Percentiles rank a stretch among this genome's conserved stretches.
Evolutionary conservation across 177 flowering plant species (phyloP).

Genomic region (Vitis hybrid): DNA sequence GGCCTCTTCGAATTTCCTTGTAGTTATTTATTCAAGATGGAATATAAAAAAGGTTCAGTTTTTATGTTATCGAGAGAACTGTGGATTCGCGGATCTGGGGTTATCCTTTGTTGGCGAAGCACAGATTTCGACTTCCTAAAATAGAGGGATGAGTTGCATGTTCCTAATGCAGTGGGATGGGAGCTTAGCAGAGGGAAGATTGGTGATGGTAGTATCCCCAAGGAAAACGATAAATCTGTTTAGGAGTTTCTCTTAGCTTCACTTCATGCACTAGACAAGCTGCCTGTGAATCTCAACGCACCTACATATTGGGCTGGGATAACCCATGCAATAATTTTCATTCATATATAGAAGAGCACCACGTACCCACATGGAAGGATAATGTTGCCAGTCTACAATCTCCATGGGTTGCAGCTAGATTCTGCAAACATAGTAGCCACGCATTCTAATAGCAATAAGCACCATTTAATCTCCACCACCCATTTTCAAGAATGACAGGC

Average conservation of each 20-base stretch:
- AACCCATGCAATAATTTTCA: too few relatives aligned
- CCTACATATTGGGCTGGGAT: too few relatives aligned
- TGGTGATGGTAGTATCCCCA: slow-evolving; percentile 57
- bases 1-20: slow-evolving; percentile 97
- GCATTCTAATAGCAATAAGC: too few relatives aligned
- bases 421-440: too few relatives aligned
- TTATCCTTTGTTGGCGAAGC: slow-evolving; percentile 89
- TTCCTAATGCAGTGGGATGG: slow-evolving; percentile 86
- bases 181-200: slow-evolving; percentile 64
- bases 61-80: slow-evolving; percentile 91
- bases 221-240: slow-evolving; percentile 64
- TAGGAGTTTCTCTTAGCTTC: slow-evolving; percentile 81
- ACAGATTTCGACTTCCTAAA: slow-evolving; percentile 59
- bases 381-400: too few relatives aligned
- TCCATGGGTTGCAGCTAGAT: too few relatives aligned
- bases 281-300: slow-evolving; percentile 87
- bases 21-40: slow-evolving; percentile 74
- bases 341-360: too few relatives aligned
- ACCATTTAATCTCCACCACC: too few relatives aligned
- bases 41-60: slow-evolving; percentile 52
- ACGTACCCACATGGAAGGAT: too few relatives aligned
- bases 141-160: slow-evolving; percentile 41
- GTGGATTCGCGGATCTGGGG: slow-evolving; percentile 84
- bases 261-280: slow-evolving; percentile 88
- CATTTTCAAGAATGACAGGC: too few relatives aligned